Conservation (phyloP, 2,329 filamentous ascomycete species). For the Colletotrichum ledebouriae region DNA sequence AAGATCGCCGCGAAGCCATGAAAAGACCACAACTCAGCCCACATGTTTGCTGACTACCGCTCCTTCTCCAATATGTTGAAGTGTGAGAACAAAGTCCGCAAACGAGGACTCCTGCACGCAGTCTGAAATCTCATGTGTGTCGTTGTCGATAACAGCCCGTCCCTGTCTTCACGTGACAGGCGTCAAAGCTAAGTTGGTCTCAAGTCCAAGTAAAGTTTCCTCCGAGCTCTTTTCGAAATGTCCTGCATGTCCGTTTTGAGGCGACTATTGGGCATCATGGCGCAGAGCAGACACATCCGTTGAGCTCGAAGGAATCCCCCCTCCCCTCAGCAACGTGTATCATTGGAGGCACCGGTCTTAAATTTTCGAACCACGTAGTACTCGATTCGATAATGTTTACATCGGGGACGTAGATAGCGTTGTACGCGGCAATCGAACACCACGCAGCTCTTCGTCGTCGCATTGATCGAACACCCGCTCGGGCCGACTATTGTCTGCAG, state of each 20-base stretch:
- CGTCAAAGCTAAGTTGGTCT: slow-evolving; percentile 39
- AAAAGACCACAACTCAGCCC: slow-evolving; percentile 39
- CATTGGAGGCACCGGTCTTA: neutral
- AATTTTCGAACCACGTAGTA: neutral
- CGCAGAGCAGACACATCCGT: slow-evolving; percentile 1
- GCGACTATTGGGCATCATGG: slow-evolving; percentile 23
- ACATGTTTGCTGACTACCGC: slow-evolving; percentile 20
- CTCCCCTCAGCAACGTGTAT: neutral
- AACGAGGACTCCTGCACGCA: neutral
- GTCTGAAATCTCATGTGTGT: neutral
- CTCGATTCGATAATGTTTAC: neutral
- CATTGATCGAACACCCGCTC: slow-evolving; percentile 32
- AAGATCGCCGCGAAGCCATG: slow-evolving; percentile 33
- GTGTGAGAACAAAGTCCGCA: neutral
- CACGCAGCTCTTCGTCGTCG: slow-evolving; percentile 2
- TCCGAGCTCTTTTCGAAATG: slow-evolving; percentile 8
- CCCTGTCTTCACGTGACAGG: slow-evolving; percentile 30
- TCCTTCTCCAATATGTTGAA: neutral
- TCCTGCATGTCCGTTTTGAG: slow-evolving; percentile 24
- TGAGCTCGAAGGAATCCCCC: neutral
- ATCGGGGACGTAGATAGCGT: neutral
- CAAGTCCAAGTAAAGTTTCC: slow-evolving; percentile 30
- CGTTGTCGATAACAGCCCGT: slow-evolving; percentile 6
- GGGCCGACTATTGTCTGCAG: slow-evolving; percentile 18
- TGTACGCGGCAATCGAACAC: neutral